Conservation (phyloP, 805 yeast genomes). For the Suhomyces kilbournensis region DNA sequence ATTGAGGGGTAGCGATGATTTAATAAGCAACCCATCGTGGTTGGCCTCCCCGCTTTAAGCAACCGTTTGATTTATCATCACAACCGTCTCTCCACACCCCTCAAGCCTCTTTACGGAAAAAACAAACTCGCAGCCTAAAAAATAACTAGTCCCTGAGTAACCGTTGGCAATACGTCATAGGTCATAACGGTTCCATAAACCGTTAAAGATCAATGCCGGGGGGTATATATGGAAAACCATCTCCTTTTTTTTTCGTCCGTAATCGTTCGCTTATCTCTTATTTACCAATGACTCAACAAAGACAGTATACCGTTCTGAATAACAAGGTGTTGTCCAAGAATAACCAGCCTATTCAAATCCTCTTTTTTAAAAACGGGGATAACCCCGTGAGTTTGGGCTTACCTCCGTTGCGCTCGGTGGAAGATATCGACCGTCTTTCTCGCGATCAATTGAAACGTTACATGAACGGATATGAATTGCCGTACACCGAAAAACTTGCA, state of each 20-base stretch:
- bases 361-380: slow-evolving; percentile 2
- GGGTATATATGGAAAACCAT: not conserved
- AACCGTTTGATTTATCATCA: not conserved
- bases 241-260: not conserved
- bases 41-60: not conserved
- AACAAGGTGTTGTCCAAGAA: slow-evolving; percentile 2
- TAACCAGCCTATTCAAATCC: not conserved
- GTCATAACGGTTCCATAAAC: not conserved
- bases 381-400: slow-evolving; percentile 3
- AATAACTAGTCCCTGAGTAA: not conserved
- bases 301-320: not conserved
- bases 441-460: slow-evolving; percentile 1
- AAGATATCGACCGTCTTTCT: slow-evolving; percentile 4
- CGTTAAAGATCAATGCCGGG: not conserved
- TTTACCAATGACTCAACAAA: not conserved
- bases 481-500: slow-evolving; percentile 2
- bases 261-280: not conserved
- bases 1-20: too few species aligned
- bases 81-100: not conserved
- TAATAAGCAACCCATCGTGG: not conserved
- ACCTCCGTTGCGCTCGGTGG: slow-evolving; percentile 2
- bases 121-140: not conserved
- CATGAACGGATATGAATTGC: slow-evolving; percentile 3
- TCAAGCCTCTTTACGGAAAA: not conserved
- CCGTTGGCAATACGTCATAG: not conserved